Percentiles rank a stretch among this genome's conserved stretches.
These are phyloP conservation scores for Quercus engelmannii DNA, from an alignment of 306 rosid species.

Conservation along the genomic window DNA sequence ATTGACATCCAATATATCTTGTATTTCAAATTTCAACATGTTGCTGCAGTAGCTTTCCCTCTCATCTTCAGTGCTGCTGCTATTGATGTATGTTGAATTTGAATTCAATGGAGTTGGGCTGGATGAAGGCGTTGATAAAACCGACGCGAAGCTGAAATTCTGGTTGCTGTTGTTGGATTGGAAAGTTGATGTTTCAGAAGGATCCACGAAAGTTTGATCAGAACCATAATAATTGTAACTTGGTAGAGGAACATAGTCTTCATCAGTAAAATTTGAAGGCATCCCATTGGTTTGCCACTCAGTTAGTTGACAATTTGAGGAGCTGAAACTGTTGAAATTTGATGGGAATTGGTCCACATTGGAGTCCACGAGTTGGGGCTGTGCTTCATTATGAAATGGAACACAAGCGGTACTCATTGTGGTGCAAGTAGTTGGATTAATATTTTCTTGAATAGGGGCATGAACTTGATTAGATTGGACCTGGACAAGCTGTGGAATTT, in stretches of 20 bases:
- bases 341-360: slow-evolving; percentile 33
- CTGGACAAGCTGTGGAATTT: slow-evolving; percentile 26
- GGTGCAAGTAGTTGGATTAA: neutral
- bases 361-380: slow-evolving; percentile 25
- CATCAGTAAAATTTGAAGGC: slow-evolving; percentile 19
- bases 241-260: slow-evolving; percentile 35
- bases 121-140: slow-evolving; percentile 76
- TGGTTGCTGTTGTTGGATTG: slow-evolving; percentile 36
- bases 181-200: slow-evolving; percentile 42
- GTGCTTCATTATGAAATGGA: slow-evolving; percentile 33
- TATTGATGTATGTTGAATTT: slow-evolving; percentile 47
- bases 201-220: slow-evolving; percentile 29
- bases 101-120: slow-evolving; percentile 74
- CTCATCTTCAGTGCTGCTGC: slow-evolving; percentile 69
- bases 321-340: slow-evolving; percentile 27
- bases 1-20: slow-evolving; percentile 46
- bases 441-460: slow-evolving; percentile 21
- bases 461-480: slow-evolving; percentile 33
- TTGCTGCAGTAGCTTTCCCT: slow-evolving; percentile 69
- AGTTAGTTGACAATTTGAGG: slow-evolving; percentile 31
- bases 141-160: slow-evolving; percentile 49
- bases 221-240: slow-evolving; percentile 23
- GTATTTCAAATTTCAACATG: slow-evolving; percentile 63
- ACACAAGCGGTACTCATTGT: slow-evolving; percentile 16
- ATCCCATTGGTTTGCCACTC: slow-evolving; percentile 38